A percentile compares a stretch with the other conserved stretches of the same genome.
Conservation (phyloP, 441 rosid species). For the Pelargonium cotyledonis region DNA sequence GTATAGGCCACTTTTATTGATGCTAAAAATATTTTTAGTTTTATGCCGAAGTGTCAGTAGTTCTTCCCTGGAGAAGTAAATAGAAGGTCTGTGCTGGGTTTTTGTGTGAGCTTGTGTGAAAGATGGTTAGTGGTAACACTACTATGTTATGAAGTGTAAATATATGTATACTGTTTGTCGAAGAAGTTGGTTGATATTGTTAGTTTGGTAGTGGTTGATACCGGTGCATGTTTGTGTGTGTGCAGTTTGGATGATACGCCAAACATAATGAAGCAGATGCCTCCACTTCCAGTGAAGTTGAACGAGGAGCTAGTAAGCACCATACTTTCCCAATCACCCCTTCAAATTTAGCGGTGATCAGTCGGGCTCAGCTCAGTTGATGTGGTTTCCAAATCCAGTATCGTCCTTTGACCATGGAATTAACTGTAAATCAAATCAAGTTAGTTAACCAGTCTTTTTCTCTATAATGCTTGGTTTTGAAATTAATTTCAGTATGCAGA, state of each 20-base stretch:
- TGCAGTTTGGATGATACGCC: slow-evolving; percentile 42
- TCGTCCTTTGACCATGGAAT: too few relatives aligned
- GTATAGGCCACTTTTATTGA: too few relatives aligned
- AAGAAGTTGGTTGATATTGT: not conserved
- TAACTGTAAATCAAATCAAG: not conserved
- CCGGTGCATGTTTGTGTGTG: not conserved
- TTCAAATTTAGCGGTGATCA: slow-evolving; percentile 11
- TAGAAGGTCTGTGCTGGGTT: too few relatives aligned
- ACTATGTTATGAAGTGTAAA: too few relatives aligned
- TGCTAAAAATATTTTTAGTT: too few relatives aligned
- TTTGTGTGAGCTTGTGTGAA: too few relatives aligned
- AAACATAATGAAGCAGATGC: slow-evolving; percentile 51
- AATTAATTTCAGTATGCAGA: slow-evolving; percentile 2
- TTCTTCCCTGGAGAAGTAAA: too few relatives aligned
- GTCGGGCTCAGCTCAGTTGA: too few relatives aligned
- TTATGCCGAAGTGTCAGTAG: too few relatives aligned
- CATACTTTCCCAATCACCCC: slow-evolving; percentile 24
- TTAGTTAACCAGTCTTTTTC: not conserved
- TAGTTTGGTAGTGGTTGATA: not conserved
- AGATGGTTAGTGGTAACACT: too few relatives aligned
- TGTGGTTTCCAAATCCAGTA: too few relatives aligned
- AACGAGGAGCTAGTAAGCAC: slow-evolving; percentile 32
- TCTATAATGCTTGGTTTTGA: not conserved
- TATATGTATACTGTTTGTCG: too few relatives aligned
- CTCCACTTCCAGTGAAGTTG: slow-evolving; percentile 35